Conservation (phyloP, 352 stramenopile genomes). For the Phytophthora tentaculata region DNA sequence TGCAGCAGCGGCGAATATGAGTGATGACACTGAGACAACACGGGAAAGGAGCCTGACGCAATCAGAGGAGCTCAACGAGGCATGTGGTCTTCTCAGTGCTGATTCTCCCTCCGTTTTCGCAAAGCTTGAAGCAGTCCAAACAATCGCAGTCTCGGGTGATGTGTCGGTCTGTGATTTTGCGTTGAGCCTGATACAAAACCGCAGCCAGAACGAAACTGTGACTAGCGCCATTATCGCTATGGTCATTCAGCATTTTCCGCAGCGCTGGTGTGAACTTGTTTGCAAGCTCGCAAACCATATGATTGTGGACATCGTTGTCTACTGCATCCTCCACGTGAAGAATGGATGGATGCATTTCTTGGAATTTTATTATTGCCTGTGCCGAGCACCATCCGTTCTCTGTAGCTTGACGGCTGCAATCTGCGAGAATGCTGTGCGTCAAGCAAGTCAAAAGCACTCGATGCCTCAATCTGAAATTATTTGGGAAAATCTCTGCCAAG, state of each 20-base stretch:
- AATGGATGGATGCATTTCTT: constrained; percentile 86
- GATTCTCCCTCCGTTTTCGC: constrained; percentile 43
- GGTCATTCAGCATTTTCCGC: constrained; percentile 56
- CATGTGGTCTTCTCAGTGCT: constrained; percentile 61
- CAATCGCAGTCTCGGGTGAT: constrained; percentile 53
- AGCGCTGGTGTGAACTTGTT: constrained; percentile 51
- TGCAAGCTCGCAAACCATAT: constrained; percentile 61
- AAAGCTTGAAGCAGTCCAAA: constrained; percentile 64
- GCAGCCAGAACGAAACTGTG: constrained; percentile 42
- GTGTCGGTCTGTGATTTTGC: constrained; percentile 59
- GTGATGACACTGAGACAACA: constrained; percentile 7
- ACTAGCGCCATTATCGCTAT: constrained; percentile 60
- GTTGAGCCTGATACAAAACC: constrained; percentile 61
- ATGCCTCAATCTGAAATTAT: constrained; percentile 43
- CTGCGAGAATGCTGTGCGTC: constrained; percentile 47
- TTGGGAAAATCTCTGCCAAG: constrained; percentile 85
- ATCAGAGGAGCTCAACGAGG: constrained; percentile 56
- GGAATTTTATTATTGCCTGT: constrained; percentile 79
- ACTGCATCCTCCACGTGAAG: constrained; percentile 72
- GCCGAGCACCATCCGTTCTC: constrained; percentile 46
- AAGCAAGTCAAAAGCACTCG: constrained; percentile 30
- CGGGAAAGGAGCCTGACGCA: constrained; percentile 31
- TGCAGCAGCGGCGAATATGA: constrained; percentile 16
- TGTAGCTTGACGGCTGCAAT: constrained; percentile 49
- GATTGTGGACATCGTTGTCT: constrained; percentile 71